Base-by-base conservation (phyloP, 2,329 filamentous ascomycete genomes). In the Aspergillus ochraceoroseus region DNA sequence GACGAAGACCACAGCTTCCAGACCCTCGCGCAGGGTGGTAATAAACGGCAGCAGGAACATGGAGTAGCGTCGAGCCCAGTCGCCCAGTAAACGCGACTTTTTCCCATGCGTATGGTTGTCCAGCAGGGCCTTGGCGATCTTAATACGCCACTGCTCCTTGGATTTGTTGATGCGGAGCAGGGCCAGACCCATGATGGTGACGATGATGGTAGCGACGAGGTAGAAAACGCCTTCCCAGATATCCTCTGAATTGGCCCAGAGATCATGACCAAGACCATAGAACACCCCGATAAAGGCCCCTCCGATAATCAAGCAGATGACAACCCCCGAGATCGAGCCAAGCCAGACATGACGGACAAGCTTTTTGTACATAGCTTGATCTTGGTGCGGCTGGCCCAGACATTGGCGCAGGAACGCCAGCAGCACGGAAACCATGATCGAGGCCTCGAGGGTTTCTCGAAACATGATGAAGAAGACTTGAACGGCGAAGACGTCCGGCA, bases 381-480 rank as follows among this genome's bases (percentile, higher is more conserved):
- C 14, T 8, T 11, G 4, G 9, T 31, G 15, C 12, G 20, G 20
- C 20, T 22, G 77, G 0, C 79, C 79, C 25, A 94, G 75, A 2
- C 83, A 85, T 62, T 92, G 85, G 64, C 90, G 92, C 43, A 94
- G 70, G 61, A 92, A 94, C 14, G 87, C 80, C 27, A 94, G 76
- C 22, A 94, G 72, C n/a, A 94, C 83, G 0, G 87, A 90, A 48
- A 94, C 80, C 54, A 94, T 85, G 58, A 94, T 87, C 56, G 77
- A 82, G 1, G 83, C 85, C 70, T 94, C 87, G 32, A 94, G 71
- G 28, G 80, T 80, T 68, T 94, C 88, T 58, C 88, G 81, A 62
- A 94, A 92, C 67, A 86, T 82, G 62, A 95, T 85, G 70, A 95
- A 89, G 70, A 94, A 94, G 40, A 94, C 79, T 73, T 39, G 14